phyloP scores from a whole-genome alignment of 148 eudicot genomes.

The Hydrangea macrophylla region DNA sequence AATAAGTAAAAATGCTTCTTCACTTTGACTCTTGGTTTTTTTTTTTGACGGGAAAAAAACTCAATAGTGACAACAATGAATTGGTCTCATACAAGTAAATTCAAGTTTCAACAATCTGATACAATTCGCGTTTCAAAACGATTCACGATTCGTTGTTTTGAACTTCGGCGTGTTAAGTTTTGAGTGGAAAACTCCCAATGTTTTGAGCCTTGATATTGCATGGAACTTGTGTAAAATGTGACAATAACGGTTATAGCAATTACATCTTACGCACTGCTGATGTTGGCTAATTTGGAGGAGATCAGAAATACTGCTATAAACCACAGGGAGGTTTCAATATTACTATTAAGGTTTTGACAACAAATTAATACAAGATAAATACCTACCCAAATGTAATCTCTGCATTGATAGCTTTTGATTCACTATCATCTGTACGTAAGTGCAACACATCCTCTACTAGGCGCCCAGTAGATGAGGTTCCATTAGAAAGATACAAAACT shows the following conservation, averaged over 20 bases:
- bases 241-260: not conserved
- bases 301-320: not conserved
- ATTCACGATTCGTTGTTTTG: too few species aligned
- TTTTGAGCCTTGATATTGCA: too few species aligned
- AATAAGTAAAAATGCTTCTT: too few species aligned
- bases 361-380: constrained; percentile 1
- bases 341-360: not conserved
- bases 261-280: not conserved
- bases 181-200: too few species aligned
- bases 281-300: not conserved
- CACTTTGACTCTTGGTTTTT: too few species aligned
- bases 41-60: too few species aligned
- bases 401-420: constrained; percentile 40
- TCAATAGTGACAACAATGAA: too few species aligned
- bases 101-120: too few species aligned
- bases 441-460: constrained; percentile 75
- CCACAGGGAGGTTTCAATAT: not conserved
- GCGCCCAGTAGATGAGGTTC: constrained; percentile 73
- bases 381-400: constrained; percentile 70
- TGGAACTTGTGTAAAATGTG: too few species aligned
- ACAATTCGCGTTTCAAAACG: too few species aligned
- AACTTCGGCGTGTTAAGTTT: too few species aligned
- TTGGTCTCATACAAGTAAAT: too few species aligned
- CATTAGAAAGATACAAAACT: constrained; percentile 48
- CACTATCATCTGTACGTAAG: constrained; percentile 44